A percentile compares a stretch with the other conserved stretches of the same genome.
Conservation (phyloP, 2,329 filamentous ascomycete genomes). For the Apiospora pterosperma region DNA sequence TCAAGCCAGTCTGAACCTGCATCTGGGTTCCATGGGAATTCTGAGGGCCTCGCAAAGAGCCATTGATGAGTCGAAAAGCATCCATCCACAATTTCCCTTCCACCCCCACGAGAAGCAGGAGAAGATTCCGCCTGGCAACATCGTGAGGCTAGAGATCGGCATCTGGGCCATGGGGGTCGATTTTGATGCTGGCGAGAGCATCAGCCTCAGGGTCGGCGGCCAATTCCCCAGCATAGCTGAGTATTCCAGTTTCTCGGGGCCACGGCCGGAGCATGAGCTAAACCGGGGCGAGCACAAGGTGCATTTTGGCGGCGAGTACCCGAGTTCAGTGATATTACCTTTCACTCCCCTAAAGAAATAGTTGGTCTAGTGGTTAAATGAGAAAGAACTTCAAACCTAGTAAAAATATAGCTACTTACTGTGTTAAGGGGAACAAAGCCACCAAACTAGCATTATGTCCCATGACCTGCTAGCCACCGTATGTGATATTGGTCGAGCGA, state of each 20-base stretch:
- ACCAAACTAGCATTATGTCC: too few relatives aligned
- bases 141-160: slow-evolving; percentile 24
- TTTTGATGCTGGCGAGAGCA: slow-evolving; percentile 23
- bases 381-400: too few relatives aligned
- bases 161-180: slow-evolving; percentile 27
- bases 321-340: slow-evolving; percentile 34
- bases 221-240: slow-evolving; percentile 36
- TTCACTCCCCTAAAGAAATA: slow-evolving; percentile 16
- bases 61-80: slow-evolving; percentile 28
- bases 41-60: slow-evolving; percentile 40
- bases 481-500: background rate
- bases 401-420: too few relatives aligned
- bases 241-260: slow-evolving; percentile 33
- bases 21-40: slow-evolving; percentile 39
- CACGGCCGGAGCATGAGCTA: slow-evolving; percentile 35
- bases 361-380: background rate
- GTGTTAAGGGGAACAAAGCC: too few relatives aligned
- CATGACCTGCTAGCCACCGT: background rate
- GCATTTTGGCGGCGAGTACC: slow-evolving; percentile 33
- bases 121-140: slow-evolving; percentile 17
- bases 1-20: slow-evolving; percentile 34
- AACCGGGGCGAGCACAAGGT: slow-evolving; percentile 36
- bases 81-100: slow-evolving; percentile 26
- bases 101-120: slow-evolving; percentile 20
- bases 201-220: slow-evolving; percentile 14